Base-by-base conservation (phyloP, 2,329 filamentous ascomycete genomes). In the Camillea tinctor region DNA sequence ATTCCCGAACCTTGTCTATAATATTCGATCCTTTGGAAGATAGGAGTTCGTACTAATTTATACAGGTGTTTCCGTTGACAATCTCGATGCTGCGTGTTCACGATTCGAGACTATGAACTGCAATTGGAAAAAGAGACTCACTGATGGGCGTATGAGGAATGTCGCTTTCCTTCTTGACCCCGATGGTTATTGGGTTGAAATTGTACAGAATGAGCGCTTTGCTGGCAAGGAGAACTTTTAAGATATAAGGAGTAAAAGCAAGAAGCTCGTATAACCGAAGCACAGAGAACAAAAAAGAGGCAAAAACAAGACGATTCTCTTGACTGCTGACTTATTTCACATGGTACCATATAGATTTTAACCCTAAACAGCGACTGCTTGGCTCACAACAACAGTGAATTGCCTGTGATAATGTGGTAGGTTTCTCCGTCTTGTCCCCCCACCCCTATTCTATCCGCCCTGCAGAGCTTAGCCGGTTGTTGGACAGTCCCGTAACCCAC, bases 71-170 rank as follows among this genome's bases (percentile, higher is more conserved):
- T 83, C 89, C 1, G 93, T 97, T 13, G 94, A 98, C 72, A 87
- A 96, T 72, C 73, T 98, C n/a, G 88, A 95, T 56, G 89, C 90
- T 7, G 93, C 95, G 9, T 97, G 94, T 77, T 79, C 88, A 72
- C 86, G 93, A 15, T 93, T 98, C 68, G 95, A 98, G 74, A 85
- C 87, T 58, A 80, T 91, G 72, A 85, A 89, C 5, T 90, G 94
- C 58, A 88, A 84, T 76, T 99, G 93, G 92, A 97, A 97, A 87
- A 98, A 98, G 87, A 84, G 91, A 66, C 82, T 98, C 63, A 96
- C 92, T 1, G 94, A 98, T 64, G 94, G 94, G 1, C 81, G 85
- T 52, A 97, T 97, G 93, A 94, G 91, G 83, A 92, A 95, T 66
- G 88, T 98, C 57, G 95, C 95, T 0, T 98, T 98, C 73, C 78